phyloP scores from a whole-genome alignment of 2,329 filamentous ascomycete species.

The Aspergillus flavus region DNA sequence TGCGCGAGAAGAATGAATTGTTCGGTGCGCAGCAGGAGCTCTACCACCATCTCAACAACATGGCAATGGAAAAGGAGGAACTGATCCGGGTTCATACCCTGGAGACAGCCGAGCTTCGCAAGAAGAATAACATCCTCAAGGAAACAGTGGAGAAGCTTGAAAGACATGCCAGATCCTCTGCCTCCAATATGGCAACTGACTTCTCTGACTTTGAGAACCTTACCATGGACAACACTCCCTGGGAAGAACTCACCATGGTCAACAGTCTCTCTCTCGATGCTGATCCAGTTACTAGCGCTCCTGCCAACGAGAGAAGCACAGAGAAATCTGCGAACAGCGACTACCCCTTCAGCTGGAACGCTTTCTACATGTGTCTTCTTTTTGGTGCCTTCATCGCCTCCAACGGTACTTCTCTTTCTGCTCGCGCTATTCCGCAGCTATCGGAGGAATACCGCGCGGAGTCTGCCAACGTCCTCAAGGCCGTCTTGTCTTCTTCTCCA shows the following conservation, averaged over 20 bases:
- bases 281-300: constrained; percentile 38
- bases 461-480: constrained; percentile 51
- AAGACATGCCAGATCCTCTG: constrained; percentile 40
- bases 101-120: constrained; percentile 87
- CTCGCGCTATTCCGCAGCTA: constrained; percentile 57
- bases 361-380: constrained; percentile 90
- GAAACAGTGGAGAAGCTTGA: constrained; percentile 57
- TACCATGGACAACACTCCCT: constrained; percentile 72
- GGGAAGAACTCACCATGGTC: constrained; percentile 81
- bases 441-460: constrained; percentile 52
- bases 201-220: constrained; percentile 84
- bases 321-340: constrained; percentile 59
- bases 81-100: constrained; percentile 85
- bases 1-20: constrained; percentile 63
- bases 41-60: constrained; percentile 72
- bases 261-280: constrained; percentile 57
- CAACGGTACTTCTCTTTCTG: constrained; percentile 66
- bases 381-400: constrained; percentile 96
- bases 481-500: constrained; percentile 48
- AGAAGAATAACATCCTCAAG: constrained; percentile 86
- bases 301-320: constrained; percentile 38
- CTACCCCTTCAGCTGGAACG: constrained; percentile 68
- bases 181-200: constrained; percentile 62
- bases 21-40: constrained; percentile 73
- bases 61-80: constrained; percentile 88